phyloP scores from a whole-genome alignment of 208 protist species.

The Balamuthia mandrillaris region DNA sequence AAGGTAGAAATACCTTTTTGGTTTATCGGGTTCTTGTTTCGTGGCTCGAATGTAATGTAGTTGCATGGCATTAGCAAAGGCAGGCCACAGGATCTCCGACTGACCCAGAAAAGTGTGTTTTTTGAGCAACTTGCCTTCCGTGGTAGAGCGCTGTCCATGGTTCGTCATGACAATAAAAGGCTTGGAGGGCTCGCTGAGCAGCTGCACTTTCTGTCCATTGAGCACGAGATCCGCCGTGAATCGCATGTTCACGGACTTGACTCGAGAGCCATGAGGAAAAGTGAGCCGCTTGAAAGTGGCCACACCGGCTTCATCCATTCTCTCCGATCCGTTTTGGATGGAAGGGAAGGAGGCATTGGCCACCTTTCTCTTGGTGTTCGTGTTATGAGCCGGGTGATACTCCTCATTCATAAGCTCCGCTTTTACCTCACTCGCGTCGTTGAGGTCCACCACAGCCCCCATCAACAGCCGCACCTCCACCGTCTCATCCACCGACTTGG shows the following conservation, averaged over 20 bases:
- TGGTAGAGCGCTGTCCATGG: conserved; percentile 23
- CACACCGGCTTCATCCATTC: background rate
- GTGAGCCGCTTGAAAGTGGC: conserved; percentile 31
- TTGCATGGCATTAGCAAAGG: conserved; percentile 35
- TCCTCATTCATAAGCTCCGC: conserved; percentile 31
- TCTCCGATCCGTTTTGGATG: conserved; percentile 13
- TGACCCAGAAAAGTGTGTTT: conserved; percentile 15
- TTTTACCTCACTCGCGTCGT: conserved; percentile 1
- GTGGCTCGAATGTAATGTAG: conserved; percentile 24
- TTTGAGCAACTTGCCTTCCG: conserved; percentile 22
- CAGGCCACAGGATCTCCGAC: conserved; percentile 15
- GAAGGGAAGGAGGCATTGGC: background rate
- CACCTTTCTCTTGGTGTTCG: conserved; percentile 34
- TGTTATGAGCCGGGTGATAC: conserved; percentile 12
- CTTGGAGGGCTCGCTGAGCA: conserved; percentile 17
- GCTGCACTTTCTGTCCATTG: background rate
- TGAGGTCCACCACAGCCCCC: background rate
- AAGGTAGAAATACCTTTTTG: background rate
- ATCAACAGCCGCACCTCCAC: conserved; percentile 7
- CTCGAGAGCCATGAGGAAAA: conserved; percentile 16
- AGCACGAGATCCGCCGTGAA: conserved; percentile 9
- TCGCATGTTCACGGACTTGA: conserved; percentile 32
- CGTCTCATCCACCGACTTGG: conserved; percentile 11
- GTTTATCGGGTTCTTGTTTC: conserved; percentile 30
- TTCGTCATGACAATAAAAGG: conserved; percentile 36